A percentile compares a stretch with the other conserved stretches of the same genome.
Evolutionary conservation across 2,329 filamentous ascomycete species (phyloP).

Genomic region (Dothiorella sarmentorum): DNA sequence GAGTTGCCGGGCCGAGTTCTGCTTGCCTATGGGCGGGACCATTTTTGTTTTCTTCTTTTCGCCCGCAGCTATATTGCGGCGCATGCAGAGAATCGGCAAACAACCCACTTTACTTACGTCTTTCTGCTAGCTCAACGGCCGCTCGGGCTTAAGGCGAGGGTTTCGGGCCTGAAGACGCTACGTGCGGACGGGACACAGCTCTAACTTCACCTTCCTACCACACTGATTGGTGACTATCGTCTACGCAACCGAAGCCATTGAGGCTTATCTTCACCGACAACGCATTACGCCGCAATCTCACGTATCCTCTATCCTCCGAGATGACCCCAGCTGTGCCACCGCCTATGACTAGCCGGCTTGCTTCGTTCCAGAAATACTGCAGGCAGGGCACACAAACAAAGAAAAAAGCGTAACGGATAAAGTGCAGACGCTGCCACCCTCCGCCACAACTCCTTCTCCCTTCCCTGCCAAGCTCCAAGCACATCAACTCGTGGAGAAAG

Average conservation of each 20-base stretch:
- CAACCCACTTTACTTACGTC: conserved; percentile 1
- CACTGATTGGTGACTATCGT: no score
- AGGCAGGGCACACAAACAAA: background rate
- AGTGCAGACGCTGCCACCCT: background rate
- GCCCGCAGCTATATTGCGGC: conserved; percentile 5
- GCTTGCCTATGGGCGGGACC: background rate
- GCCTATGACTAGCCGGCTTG: background rate
- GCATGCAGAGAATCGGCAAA: background rate
- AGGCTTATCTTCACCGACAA: background rate
- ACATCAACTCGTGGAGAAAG: background rate
- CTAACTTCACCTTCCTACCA: background rate
- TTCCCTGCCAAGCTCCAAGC: background rate
- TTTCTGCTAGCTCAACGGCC: background rate
- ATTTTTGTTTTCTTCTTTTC: background rate
- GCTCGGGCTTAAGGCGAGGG: background rate
- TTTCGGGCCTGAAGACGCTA: background rate
- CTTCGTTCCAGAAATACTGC: background rate
- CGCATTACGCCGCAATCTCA: conserved; percentile 3
- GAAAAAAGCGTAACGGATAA: background rate
- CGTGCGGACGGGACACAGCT: background rate
- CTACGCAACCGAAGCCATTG: no score
- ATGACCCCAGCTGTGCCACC: background rate
- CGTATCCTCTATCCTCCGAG: background rate
- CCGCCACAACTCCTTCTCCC: background rate
- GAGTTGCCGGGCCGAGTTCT: background rate